Percentiles rank a stretch among this genome's conserved stretches.
Evolutionary conservation across 2,329 filamentous ascomycete genomes (phyloP).

Genomic region (Ophiocordyceps camponoti-floridani): DNA sequence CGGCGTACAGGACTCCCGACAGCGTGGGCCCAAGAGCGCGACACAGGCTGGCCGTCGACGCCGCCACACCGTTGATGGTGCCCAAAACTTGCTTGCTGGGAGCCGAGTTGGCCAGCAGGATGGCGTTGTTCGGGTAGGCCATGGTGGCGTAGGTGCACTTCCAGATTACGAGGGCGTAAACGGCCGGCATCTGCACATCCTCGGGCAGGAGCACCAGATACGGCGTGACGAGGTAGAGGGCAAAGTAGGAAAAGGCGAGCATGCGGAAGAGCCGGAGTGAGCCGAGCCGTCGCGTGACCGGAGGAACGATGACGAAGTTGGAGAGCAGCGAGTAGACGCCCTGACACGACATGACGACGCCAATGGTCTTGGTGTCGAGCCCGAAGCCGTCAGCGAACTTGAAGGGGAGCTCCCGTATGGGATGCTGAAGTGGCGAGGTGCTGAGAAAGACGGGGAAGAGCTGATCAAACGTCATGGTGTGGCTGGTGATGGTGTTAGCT

Average conservation of each 20-base stretch:
- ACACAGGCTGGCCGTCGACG: slow-evolving; percentile 76
- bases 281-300: slow-evolving; percentile 57
- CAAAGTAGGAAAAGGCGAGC: slow-evolving; percentile 65
- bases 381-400: slow-evolving; percentile 78
- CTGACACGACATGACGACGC: slow-evolving; percentile 74
- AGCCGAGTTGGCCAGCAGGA: slow-evolving; percentile 76
- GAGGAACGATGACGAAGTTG: slow-evolving; percentile 70
- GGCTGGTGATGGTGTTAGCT: slow-evolving; percentile 30
- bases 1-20: slow-evolving; percentile 68
- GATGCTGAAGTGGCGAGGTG: slow-evolving; percentile 35
- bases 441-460: slow-evolving; percentile 85
- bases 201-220: slow-evolving; percentile 76
- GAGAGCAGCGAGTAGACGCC: slow-evolving; percentile 79
- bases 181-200: slow-evolving; percentile 49
- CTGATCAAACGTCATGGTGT: slow-evolving; percentile 93
- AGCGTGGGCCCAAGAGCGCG: slow-evolving; percentile 78
- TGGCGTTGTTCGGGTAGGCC: slow-evolving; percentile 77
- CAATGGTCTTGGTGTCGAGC: slow-evolving; percentile 67
- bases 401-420: slow-evolving; percentile 52
- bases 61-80: slow-evolving; percentile 81
- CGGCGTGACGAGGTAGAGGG: slow-evolving; percentile 73
- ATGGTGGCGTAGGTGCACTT: slow-evolving; percentile 88
- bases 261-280: slow-evolving; percentile 68
- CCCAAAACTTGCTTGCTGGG: slow-evolving; percentile 73
- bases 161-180: slow-evolving; percentile 66